A percentile compares a stretch with the other conserved stretches of the same genome.
Evolutionary conservation across 129 eudicot genomes (phyloP).

Genomic region (Escallonia herrerae): DNA sequence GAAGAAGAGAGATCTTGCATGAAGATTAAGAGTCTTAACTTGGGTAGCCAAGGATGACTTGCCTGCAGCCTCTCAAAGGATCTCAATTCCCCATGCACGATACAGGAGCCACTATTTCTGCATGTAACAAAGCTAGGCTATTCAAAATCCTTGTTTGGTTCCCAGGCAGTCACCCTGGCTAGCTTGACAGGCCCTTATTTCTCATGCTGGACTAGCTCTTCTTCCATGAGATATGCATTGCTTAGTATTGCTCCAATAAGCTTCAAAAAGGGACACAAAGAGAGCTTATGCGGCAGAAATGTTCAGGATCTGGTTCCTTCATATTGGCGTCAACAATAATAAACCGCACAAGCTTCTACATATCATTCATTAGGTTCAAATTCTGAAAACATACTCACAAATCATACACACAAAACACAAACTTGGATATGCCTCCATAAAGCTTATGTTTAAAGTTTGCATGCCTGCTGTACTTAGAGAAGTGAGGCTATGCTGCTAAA

Average conservation of each 20-base stretch:
- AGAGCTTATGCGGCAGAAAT: no score
- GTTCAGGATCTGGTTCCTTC: no score
- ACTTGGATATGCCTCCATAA: no score
- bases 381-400: no score
- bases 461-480: no score
- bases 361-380: no score
- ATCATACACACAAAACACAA: no score
- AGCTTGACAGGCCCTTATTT: conserved; percentile 12
- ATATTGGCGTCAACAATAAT: no score
- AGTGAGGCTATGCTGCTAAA: no score
- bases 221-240: background rate
- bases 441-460: no score
- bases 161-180: conserved; percentile 25
- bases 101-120: background rate
- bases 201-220: conserved; percentile 22
- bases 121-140: background rate
- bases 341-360: no score
- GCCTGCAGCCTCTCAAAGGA: conserved; percentile 19
- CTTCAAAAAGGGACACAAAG: background rate
- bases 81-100: background rate
- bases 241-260: background rate
- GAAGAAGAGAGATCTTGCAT: conserved; percentile 15
- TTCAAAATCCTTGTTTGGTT: background rate
- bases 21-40: conserved; percentile 11
- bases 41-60: conserved; percentile 42